Conservation (phyloP, 1,284 basidiomycete genomes). For the Moesziomyces sp. region DNA sequence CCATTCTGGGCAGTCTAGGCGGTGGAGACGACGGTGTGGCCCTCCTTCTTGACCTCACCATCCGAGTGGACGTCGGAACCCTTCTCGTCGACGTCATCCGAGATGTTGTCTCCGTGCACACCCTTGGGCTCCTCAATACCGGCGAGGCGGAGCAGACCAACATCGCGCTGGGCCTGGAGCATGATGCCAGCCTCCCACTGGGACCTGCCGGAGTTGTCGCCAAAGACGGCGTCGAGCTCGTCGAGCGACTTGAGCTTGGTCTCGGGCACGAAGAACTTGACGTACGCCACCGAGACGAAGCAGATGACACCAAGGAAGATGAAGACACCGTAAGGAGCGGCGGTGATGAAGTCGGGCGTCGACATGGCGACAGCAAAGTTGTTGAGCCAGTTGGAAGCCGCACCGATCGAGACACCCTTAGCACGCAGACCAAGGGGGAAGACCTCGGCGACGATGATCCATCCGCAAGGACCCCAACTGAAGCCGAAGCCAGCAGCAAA, state of each 20-base stretch:
- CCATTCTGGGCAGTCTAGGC: slow-evolving; percentile 2
- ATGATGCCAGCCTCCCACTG: slow-evolving; percentile 46
- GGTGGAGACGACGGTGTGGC: slow-evolving; percentile 22
- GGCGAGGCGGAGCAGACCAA: slow-evolving; percentile 47
- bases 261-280: slow-evolving; percentile 76
- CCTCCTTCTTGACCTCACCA: slow-evolving; percentile 20
- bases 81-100: slow-evolving; percentile 42
- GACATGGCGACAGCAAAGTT: slow-evolving; percentile 73
- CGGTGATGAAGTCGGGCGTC: slow-evolving; percentile 43
- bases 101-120: slow-evolving; percentile 19
- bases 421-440: slow-evolving; percentile 87
- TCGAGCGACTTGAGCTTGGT: slow-evolving; percentile 80
- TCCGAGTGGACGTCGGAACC: slow-evolving; percentile 15
- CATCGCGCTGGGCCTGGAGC: slow-evolving; percentile 47
- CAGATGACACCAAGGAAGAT: slow-evolving; percentile 76
- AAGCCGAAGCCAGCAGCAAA: slow-evolving; percentile 87
- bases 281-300: slow-evolving; percentile 72
- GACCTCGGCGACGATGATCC: slow-evolving; percentile 83
- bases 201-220: slow-evolving; percentile 50
- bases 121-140: slow-evolving; percentile 45
- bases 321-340: slow-evolving; percentile 73
- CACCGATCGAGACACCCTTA: slow-evolving; percentile 83
- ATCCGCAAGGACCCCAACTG: slow-evolving; percentile 78
- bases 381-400: slow-evolving; percentile 83
- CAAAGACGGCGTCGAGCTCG: slow-evolving; percentile 71